Percentiles rank a stretch among this genome's conserved stretches.
phyloP scores from a whole-genome alignment of 352 stramenopile genomes.

The Porosira glacialis region DNA sequence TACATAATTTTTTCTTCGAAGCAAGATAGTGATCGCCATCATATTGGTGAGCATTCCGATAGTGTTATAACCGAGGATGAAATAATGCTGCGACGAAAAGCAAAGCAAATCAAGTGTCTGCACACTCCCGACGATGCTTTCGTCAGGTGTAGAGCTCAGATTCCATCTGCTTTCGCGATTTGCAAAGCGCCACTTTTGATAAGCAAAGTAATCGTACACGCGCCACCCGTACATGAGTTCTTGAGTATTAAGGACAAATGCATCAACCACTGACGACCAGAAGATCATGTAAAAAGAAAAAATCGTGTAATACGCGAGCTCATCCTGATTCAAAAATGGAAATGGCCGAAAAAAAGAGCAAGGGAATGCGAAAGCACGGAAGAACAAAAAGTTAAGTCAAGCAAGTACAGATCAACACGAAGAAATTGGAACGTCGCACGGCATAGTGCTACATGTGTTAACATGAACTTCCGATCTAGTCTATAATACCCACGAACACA shows the following conservation, averaged over 20 bases:
- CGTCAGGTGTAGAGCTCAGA: conserved; percentile 85
- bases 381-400: no score
- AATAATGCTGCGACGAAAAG: conserved; percentile 92
- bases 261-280: conserved; percentile 89
- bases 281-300: conserved; percentile 94
- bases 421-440: no score
- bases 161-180: conserved; percentile 91
- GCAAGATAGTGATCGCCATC: conserved; percentile 89
- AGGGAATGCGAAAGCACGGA: no score
- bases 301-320: conserved; percentile 91
- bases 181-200: conserved; percentile 92
- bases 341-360: no score
- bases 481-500: no score
- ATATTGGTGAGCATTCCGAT: conserved; percentile 84
- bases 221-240: conserved; percentile 95
- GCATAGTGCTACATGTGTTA: no score
- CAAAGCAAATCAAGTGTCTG: conserved; percentile 93
- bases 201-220: conserved; percentile 95
- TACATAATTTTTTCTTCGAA: conserved; percentile 90
- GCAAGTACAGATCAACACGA: no score
- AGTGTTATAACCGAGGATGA: conserved; percentile 84
- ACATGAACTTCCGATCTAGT: no score
- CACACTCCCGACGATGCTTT: conserved; percentile 88
- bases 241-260: conserved; percentile 92
- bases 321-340: no score